Evolutionary conservation across 192 early-diverging fungal genomes (phyloP), one percentile per base, ranked within the genome.

Genomic region (Coemansia sp.): DNA sequence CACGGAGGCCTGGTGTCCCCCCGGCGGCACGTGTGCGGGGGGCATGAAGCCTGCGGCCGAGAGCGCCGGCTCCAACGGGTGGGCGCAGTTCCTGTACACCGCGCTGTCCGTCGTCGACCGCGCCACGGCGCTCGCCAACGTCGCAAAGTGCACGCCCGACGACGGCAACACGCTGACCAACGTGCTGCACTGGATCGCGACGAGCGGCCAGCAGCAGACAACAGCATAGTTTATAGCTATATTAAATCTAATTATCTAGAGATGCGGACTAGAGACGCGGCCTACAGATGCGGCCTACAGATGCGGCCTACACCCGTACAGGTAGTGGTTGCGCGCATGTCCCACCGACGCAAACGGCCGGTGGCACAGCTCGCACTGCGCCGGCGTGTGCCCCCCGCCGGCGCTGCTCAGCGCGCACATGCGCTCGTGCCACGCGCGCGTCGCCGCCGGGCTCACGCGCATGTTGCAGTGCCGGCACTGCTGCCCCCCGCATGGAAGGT

Each of bases 101-200:
- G 71, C 71, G 1, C 64, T 76, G 18, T 68, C 71, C 0, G n/a
- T 69, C 21, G 68, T 82, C 17, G 67, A 82, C 19, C 65, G 64
- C 13, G 42, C 46, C 26, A 36, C 62, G 9, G 81, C 81, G 0
- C 63, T 58, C 15, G 51, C 52, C 19, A 42, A 55, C 5, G 62
- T 68, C 15, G 8, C 18, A 18, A 19, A 29, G 6, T 68, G 76
- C 36, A 57, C 52, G 6, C 73, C 68, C 6, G 81, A 80, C 18
- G 75, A 80, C 23, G 81, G 81, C 53, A 82, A 82, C 72, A 61
- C 81, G 23, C 37, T 64, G 17, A 78, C 70, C 8, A 82, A 82
- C 22, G 59, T 57, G 8, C 37, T 82, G 21, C 72, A 82, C 58
- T 82, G 78, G 75, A 58, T 80, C 22, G 29, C 76, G 2, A 82